Base-by-base conservation (phyloP, 2,329 filamentous ascomycete genomes). In the Aspergillus neotritici region DNA sequence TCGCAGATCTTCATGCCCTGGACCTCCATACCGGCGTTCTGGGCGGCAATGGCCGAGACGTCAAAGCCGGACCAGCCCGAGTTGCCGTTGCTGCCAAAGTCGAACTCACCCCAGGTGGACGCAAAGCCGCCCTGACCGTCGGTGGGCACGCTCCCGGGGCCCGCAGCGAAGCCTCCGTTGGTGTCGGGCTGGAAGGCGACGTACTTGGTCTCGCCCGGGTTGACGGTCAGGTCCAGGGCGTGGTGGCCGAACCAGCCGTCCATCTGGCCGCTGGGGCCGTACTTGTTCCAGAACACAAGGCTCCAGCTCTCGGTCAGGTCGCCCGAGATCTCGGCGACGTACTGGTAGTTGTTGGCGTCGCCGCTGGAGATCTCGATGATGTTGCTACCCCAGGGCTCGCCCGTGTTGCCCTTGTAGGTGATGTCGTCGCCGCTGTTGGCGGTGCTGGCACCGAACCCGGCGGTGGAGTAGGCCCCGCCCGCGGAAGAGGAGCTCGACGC, bases 211-310 rank as follows among this genome's bases (percentile, higher is more conserved):
- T 64, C 62, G 15, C 64, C 63, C 21, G 62, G 37, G 35, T 49
- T 43, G 16, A 68, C 48, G 35, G 55, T 60, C 45, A 68, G 55
- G 6, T 34, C 54, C 33, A 65, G 43, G 10, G 63, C 64, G 29
- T 56, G 57, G 33, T 60, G 41, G 41, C 62, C 63, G 51, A 54
- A 67, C 60, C 62, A 66, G 41, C 65, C 65, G 40, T 56, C 49
- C 55, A 65, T 59, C 31, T 50, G 41, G 38, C 63, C 63, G 34
- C 58, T 49, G 3, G 59, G 54, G 21, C 63, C 63, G 44, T 60
- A 58, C 55, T 67, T 68, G 58, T 68, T 68, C 58, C 63, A 68
- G 60, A 69, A 62, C 34, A 63, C 58, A 17, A 68, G 55, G n/a
- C 48, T 53, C 63, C 61, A 67, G 43, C 55, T 43, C 5, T 65